Evolutionary conservation across 768 basidiomycete genomes (phyloP), one percentile per base, ranked within the genome.

Genomic region (Amanita phalloides): DNA sequence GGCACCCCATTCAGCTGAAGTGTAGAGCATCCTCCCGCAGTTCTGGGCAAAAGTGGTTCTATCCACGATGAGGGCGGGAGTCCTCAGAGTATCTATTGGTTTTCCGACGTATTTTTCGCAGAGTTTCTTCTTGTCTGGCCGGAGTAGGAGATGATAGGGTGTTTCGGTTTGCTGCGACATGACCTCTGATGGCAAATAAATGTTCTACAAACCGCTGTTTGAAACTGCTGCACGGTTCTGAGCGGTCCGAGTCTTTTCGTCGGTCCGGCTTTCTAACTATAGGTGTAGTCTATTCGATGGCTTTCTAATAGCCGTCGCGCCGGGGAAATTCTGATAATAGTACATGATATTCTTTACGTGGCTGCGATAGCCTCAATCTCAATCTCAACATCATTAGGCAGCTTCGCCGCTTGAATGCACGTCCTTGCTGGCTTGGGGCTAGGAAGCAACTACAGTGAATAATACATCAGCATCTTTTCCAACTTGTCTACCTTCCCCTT

Each of bases 61-160:
- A 67, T 93, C 87, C 56, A 92, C 78, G 54, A 92, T 70, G 56
- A 90, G 66, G 1, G 86, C 87, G 14, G 90, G 90, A 0, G 90
- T 91, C 50, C 86, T 74, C 23, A 91, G 66, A 1, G 66, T 66
- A 41, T 76, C 66, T 54, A 90, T 60, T 23, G 70, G 60, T 60
- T 73, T 77, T 20, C 84, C 83, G 35, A 75, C 67, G 65, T 81
- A 90, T 51, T 77, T 71, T 41, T 72, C 58, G 25, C 73, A 62
- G 20, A 87, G 66, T 8, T 63, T 69, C 50, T 70, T 69, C 60
- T 82, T 81, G 55, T 69, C 61, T 2, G 78, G 76, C 1, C 53
- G 46, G 6, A 53, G 51, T 4, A 58, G 55, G 1, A 60, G 38
- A 11, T 59, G 33, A 48, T 61, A 53, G 6, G 64, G 62, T 2